Evolutionary conservation across 805 yeast species (phyloP).

Genomic region (Candida krabiensis): DNA sequence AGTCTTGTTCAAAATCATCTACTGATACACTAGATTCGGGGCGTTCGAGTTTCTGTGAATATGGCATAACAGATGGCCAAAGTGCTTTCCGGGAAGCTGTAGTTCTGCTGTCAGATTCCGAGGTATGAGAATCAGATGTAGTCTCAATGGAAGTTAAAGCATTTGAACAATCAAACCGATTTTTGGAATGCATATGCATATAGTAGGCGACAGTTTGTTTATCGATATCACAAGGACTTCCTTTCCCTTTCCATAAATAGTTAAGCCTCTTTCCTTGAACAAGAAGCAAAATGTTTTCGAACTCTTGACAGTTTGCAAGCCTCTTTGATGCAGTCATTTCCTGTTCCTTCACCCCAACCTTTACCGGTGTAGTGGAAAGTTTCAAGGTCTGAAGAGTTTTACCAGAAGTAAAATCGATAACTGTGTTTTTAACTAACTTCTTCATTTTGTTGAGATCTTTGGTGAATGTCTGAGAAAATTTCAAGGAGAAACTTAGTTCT

Average conservation of each 20-base stretch:
- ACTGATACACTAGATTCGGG: constrained; percentile 1
- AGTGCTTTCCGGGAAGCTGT: constrained; percentile 4
- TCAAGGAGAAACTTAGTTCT: constrained; percentile 24
- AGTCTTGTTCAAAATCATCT: constrained; percentile 5
- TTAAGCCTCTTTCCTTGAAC: constrained; percentile 34
- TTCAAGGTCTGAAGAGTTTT: constrained; percentile 31
- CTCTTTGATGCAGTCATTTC: constrained; percentile 15
- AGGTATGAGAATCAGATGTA: constrained; percentile 2
- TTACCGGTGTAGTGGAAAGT: constrained; percentile 23
- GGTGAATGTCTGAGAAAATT: constrained; percentile 35
- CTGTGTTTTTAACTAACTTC: constrained; percentile 35
- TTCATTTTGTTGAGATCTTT: constrained; percentile 37
- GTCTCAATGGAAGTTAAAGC: constrained; percentile 2
- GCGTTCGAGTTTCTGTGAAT: constrained; percentile 2
- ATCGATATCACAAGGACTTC: constrained; percentile 37
- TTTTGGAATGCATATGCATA: constrained; percentile 7
- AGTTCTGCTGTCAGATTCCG: constrained; percentile 9
- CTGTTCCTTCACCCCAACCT: constrained; percentile 19
- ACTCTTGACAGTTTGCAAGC: constrained; percentile 26
- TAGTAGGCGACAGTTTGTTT: constrained; percentile 20
- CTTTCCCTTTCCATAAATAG: constrained; percentile 53
- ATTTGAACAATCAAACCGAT: background rate
- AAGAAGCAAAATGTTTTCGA: constrained; percentile 25
- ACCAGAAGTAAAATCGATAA: constrained; percentile 37
- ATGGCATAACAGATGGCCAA: constrained; percentile 11